phyloP scores from a whole-genome alignment of 2,329 filamentous ascomycete genomes.

The Fusarium sp. region DNA sequence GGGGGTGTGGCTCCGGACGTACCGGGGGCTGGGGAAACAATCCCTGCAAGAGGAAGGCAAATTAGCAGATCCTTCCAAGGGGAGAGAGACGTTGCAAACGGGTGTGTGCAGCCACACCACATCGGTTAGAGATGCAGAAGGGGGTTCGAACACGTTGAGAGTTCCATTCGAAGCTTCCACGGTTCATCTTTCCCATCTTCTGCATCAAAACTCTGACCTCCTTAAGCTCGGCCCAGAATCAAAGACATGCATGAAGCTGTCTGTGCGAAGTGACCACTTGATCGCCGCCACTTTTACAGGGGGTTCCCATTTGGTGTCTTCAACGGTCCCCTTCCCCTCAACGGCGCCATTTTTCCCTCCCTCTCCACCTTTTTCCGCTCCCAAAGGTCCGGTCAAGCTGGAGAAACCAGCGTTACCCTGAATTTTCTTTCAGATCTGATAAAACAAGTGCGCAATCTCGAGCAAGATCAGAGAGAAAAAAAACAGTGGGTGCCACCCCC shows the following conservation, averaged over 20 bases:
- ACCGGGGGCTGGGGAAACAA: not conserved
- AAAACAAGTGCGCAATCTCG: not conserved
- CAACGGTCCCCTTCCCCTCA: not conserved
- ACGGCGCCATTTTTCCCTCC: not conserved
- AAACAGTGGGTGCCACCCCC: not conserved
- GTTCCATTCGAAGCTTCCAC: not conserved
- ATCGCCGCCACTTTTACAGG: not conserved
- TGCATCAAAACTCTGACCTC: not conserved
- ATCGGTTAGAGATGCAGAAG: not conserved
- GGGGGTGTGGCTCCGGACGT: not conserved
- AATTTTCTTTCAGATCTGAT: not conserved
- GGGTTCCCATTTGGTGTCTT: not conserved
- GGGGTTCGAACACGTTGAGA: not conserved
- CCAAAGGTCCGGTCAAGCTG: not conserved
- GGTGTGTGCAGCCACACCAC: not conserved
- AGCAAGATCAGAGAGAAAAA: not conserved
- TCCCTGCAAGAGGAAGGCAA: not conserved
- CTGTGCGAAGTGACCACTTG: not conserved
- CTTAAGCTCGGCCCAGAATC: not conserved
- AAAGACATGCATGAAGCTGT: not conserved
- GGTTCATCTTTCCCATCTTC: not conserved
- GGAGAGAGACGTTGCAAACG: not conserved
- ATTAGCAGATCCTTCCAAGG: slow-evolving; percentile 6
- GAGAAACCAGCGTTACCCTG: not conserved
- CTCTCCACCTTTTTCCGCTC: not conserved